phyloP scores from a whole-genome alignment of 768 basidiomycete species.

The Boletus sp. region DNA sequence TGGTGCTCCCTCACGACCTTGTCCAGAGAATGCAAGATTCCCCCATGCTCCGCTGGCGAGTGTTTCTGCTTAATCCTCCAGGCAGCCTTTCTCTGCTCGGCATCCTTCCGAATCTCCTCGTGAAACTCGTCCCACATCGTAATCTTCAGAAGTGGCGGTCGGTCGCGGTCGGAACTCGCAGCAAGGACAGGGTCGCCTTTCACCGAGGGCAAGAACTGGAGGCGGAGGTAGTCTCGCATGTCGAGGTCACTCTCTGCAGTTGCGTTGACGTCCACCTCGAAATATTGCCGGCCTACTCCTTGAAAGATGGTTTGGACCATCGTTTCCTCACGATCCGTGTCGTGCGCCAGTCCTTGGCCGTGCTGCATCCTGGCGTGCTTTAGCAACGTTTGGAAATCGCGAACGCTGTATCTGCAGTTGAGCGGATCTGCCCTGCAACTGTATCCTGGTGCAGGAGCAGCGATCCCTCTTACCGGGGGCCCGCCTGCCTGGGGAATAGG shows the following conservation, averaged over 20 bases:
- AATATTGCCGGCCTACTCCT: background rate
- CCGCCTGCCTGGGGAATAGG: background rate
- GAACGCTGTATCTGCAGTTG: slow-evolving; percentile 2
- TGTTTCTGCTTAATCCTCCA: background rate
- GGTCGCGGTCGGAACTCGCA: background rate
- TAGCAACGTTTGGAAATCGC: background rate
- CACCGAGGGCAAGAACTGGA: background rate
- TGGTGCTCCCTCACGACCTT: background rate
- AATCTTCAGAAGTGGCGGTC: background rate
- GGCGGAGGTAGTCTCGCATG: background rate
- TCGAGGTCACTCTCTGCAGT: background rate
- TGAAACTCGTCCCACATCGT: background rate
- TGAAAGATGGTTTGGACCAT: background rate
- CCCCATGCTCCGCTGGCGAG: background rate
- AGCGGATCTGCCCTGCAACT: slow-evolving; percentile 2
- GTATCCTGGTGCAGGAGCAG: background rate
- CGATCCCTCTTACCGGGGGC: background rate
- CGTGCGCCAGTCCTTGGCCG: background rate
- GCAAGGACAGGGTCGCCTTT: background rate
- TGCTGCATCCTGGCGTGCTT: background rate
- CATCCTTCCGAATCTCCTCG: background rate
- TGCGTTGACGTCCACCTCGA: background rate
- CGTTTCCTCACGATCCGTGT: background rate
- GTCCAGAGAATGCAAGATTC: background rate
- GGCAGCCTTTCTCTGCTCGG: background rate